Conservation (phyloP, 2,329 filamentous ascomycete genomes). For the Colletotrichum spaethianum region DNA sequence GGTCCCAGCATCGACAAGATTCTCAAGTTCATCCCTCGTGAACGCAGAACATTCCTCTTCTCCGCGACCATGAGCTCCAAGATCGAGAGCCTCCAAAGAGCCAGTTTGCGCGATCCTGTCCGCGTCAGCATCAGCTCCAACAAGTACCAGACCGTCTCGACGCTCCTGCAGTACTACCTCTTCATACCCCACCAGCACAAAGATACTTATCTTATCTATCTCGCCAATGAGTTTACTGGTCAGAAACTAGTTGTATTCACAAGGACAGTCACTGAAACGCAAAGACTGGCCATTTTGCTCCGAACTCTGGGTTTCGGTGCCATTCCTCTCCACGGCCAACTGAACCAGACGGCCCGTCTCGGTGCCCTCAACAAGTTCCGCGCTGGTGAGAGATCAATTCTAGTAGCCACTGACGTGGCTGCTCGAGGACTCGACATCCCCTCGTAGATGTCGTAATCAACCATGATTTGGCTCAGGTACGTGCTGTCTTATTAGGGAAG, state of each 20-base stretch:
- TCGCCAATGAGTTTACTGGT: slow-evolving; percentile 90
- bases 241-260: slow-evolving; percentile 92
- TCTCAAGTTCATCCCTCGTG: slow-evolving; percentile 86
- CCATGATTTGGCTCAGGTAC: slow-evolving; percentile 76
- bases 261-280: slow-evolving; percentile 91
- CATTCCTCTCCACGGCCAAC: slow-evolving; percentile 92
- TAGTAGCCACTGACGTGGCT: slow-evolving; percentile 93
- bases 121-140: slow-evolving; percentile 85
- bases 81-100: slow-evolving; percentile 92
- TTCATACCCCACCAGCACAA: slow-evolving; percentile 91
- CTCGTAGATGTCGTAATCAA: slow-evolving; percentile 92
- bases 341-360: slow-evolving; percentile 88
- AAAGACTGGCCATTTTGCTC: slow-evolving; percentile 86
- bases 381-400: slow-evolving; percentile 82
- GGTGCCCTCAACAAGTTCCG: slow-evolving; percentile 94
- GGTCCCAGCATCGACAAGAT: slow-evolving; percentile 94
- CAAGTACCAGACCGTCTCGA: slow-evolving; percentile 93
- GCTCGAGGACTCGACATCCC: slow-evolving; percentile 94
- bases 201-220: slow-evolving; percentile 88
- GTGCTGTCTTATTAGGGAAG: background rate
- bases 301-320: slow-evolving; percentile 89
- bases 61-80: slow-evolving; percentile 95
- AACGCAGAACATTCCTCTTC: slow-evolving; percentile 88
- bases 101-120: slow-evolving; percentile 87
- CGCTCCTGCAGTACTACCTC: slow-evolving; percentile 86